phyloP scores from a whole-genome alignment of 805 yeast species.

The Candida endomychidarum region DNA sequence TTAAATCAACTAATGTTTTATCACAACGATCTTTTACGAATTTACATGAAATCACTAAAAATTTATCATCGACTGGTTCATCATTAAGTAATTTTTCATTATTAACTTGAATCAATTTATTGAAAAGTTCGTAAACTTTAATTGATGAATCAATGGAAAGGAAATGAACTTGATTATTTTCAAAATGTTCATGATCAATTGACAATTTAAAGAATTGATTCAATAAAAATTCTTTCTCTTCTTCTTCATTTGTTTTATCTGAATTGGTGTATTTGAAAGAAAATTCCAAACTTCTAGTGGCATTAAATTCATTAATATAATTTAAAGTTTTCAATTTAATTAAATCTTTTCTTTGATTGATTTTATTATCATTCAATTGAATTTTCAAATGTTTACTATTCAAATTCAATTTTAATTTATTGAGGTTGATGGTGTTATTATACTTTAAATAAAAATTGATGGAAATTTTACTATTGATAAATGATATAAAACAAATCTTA shows the following conservation, averaged over 20 bases:
- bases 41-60: constrained; percentile 7
- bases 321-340: constrained; percentile 42
- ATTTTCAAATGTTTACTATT: constrained; percentile 30
- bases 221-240: constrained; percentile 1
- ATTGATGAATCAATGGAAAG: constrained; percentile 48
- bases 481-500: constrained; percentile 36
- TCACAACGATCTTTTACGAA: constrained; percentile 43
- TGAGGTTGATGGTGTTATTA: constrained; percentile 26
- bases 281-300: constrained; percentile 35
- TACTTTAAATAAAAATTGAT: constrained; percentile 34
- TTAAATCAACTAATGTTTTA: constrained; percentile 17
- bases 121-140: constrained; percentile 38
- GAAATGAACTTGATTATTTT: constrained; percentile 31
- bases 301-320: constrained; percentile 38
- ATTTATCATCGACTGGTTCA: constrained; percentile 11
- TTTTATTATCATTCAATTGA: constrained; percentile 25
- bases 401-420: constrained; percentile 23
- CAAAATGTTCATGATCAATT: constrained; percentile 37
- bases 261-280: constrained; percentile 5
- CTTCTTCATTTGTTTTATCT: not conserved
- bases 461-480: constrained; percentile 34
- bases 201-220: constrained; percentile 8
- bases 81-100: constrained; percentile 19
- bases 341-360: constrained; percentile 25
- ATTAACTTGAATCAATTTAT: constrained; percentile 22